Conservation (phyloP, 305 asterid species). For the Fraxinus platypoda region DNA sequence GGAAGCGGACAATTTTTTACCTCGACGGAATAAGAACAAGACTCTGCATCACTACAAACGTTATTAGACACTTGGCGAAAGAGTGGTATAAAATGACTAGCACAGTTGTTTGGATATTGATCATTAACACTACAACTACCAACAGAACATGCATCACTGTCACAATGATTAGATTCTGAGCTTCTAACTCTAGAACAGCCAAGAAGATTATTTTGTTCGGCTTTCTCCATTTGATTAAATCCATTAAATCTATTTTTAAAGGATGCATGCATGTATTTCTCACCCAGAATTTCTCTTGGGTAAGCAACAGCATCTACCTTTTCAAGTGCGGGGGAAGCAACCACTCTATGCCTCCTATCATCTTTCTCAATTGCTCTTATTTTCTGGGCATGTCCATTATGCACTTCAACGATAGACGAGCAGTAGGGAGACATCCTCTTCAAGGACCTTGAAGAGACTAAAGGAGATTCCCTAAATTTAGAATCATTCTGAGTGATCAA, state of each 20-base stretch:
- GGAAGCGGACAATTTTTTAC: constrained; percentile 44
- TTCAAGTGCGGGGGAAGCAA: constrained; percentile 31
- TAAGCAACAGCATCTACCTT: constrained; percentile 72
- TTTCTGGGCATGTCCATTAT: constrained; percentile 36
- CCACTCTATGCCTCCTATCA: constrained; percentile 34
- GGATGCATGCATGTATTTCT: constrained; percentile 25
- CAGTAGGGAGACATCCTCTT: constrained; percentile 53
- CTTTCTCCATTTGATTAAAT: constrained; percentile 38
- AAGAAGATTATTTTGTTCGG: constrained; percentile 21
- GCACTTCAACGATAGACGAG: constrained; percentile 44
- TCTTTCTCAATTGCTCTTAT: constrained; percentile 47
- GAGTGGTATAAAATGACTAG: constrained; percentile 29
- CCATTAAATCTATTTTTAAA: constrained; percentile 37
- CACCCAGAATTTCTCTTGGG: constrained; percentile 51
- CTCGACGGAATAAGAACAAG: constrained; percentile 42
- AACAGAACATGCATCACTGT: constrained; percentile 59
- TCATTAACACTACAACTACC: constrained; percentile 57
- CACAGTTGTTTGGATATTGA: constrained; percentile 24
- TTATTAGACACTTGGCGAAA: constrained; percentile 40
- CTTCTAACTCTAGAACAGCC: constrained; percentile 25
- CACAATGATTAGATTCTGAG: constrained; percentile 39
- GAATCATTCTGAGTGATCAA: constrained; percentile 17
- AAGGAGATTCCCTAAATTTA: constrained; percentile 34
- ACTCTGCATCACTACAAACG: constrained; percentile 65
- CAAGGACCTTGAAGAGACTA: constrained; percentile 41